phyloP scores from a whole-genome alignment of 2,329 filamentous ascomycete genomes.

The Aspergillus luchuensis region DNA sequence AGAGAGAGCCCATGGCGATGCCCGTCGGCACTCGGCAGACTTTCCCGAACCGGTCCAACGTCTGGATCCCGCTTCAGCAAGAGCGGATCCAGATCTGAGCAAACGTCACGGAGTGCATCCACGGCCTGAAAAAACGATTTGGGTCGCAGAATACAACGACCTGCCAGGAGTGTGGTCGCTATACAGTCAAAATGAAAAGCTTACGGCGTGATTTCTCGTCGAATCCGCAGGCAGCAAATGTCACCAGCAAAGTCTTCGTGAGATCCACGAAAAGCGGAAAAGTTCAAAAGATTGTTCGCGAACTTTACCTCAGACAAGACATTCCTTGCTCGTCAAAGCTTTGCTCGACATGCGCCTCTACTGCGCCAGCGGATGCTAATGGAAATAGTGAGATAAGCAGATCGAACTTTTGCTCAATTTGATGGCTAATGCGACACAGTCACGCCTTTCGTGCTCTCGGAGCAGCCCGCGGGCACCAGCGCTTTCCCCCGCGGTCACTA shows the following conservation, averaged over 20 bases:
- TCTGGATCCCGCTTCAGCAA: conserved; percentile 18
- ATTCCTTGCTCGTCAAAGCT: conserved; percentile 95
- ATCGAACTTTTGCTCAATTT: background rate
- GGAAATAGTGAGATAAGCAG: conserved; percentile 62
- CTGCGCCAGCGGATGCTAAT: conserved; percentile 75
- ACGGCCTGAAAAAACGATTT: conserved; percentile 25
- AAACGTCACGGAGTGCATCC: conserved; percentile 19
- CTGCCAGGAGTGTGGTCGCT: conserved; percentile 11
- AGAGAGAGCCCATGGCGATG: background rate
- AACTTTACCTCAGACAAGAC: conserved; percentile 93
- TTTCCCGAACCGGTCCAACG: conserved; percentile 25
- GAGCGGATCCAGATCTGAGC: conserved; percentile 16
- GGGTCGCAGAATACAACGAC: conserved; percentile 7
- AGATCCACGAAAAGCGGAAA: conserved; percentile 93
- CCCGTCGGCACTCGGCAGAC: conserved; percentile 22
- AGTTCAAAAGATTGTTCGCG: conserved; percentile 97
- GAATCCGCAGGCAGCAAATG: conserved; percentile 65
- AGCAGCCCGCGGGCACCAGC: conserved; percentile 81
- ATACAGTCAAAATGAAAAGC: conserved; percentile 57
- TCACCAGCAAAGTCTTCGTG: conserved; percentile 95
- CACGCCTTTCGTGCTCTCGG: conserved; percentile 82
- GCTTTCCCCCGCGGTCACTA: conserved; percentile 87
- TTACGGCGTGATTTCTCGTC: conserved; percentile 59
- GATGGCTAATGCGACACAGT: conserved; percentile 52
- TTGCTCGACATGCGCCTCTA: conserved; percentile 73